Evolutionary conservation across 164 flowering plant species (phyloP).

Genomic region (Cinnamomum micranthum): DNA sequence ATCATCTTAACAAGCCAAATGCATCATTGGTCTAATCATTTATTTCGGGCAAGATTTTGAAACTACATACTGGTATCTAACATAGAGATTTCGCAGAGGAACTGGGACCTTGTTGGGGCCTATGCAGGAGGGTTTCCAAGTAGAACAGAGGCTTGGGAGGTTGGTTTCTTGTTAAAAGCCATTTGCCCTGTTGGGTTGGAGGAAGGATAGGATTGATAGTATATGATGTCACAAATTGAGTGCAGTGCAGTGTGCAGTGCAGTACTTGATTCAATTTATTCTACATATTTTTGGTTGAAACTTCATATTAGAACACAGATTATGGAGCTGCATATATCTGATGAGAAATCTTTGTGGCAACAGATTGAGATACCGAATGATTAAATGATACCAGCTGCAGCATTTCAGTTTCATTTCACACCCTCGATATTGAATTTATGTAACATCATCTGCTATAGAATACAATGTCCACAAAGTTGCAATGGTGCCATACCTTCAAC

Average conservation of each 20-base stretch:
- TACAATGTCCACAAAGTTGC: background rate
- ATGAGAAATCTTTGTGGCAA: constrained; percentile 1
- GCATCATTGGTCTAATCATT: constrained; percentile 83
- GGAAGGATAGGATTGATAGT: constrained; percentile 89
- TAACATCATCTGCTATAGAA: background rate
- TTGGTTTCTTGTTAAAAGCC: constrained; percentile 61
- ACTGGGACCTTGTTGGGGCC: constrained; percentile 61
- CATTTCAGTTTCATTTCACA: background rate
- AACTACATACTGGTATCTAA: constrained; percentile 69
- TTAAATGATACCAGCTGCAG: background rate
- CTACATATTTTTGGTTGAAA: constrained; percentile 18
- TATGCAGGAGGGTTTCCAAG: constrained; percentile 76
- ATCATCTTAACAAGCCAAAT: constrained; percentile 65
- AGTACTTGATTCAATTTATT: constrained; percentile 46
- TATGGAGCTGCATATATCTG: background rate
- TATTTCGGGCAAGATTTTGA: constrained; percentile 96
- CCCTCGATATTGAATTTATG: background rate
- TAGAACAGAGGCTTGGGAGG: constrained; percentile 75
- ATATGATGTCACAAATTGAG: constrained; percentile 56
- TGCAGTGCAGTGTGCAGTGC: constrained; percentile 71
- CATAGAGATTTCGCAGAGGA: constrained; percentile 84
- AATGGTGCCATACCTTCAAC: background rate
- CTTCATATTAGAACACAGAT: constrained; percentile 1
- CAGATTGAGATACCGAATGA: background rate
- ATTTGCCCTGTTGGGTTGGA: constrained; percentile 88